Conservation (phyloP, 1,284 basidiomycete species). For the Ganoderma leucocontextum region DNA sequence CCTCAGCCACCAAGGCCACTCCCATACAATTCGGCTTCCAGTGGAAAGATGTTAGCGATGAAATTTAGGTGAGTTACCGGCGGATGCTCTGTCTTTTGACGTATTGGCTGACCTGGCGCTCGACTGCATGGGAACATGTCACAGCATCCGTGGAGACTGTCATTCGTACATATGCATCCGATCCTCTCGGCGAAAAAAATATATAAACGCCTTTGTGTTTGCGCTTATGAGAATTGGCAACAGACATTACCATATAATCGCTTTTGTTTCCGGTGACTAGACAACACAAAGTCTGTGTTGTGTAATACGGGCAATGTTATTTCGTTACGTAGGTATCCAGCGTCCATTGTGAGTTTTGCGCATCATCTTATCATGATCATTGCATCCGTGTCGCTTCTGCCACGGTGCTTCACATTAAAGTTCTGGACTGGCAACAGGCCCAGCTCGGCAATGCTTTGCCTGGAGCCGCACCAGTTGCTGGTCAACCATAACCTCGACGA, state of each 20-base stretch:
- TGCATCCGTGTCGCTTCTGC: not conserved
- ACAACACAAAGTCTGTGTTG: not conserved
- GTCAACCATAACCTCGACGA: not conserved
- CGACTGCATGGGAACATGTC: not conserved
- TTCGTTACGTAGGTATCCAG: not conserved
- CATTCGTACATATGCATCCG: not conserved
- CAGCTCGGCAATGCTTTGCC: not conserved
- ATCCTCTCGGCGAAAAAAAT: not conserved
- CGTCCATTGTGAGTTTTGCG: not conserved
- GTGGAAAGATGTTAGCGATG: not conserved
- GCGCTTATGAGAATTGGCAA: not conserved
- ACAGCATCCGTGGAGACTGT: not conserved
- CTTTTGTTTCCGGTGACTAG: not conserved
- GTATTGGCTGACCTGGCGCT: conserved; percentile 2
- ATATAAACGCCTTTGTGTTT: not conserved
- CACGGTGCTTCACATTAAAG: not conserved
- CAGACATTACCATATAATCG: not conserved
- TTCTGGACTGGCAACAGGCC: not conserved
- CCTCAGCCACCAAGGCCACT: not conserved
- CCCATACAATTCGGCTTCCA: not conserved
- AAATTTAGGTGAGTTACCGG: not conserved
- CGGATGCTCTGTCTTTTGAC: not conserved
- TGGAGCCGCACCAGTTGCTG: conserved; percentile 1
- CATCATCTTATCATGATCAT: not conserved
- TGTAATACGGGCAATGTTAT: not conserved